Conservation (phyloP, 176 grass and related monocot species). For the Melocanna baccifera region DNA sequence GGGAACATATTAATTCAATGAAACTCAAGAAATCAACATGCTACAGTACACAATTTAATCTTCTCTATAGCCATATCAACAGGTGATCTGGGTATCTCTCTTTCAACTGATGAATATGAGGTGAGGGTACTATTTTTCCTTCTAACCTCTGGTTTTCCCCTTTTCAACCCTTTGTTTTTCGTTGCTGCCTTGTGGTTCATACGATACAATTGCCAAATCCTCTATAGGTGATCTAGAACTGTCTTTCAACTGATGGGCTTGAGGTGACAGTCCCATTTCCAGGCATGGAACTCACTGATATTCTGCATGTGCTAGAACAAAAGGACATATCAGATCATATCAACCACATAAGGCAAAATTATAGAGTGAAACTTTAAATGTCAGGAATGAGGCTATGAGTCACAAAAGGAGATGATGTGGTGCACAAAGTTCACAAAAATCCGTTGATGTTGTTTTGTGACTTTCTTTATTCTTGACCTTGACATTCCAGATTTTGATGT, state of each 20-base stretch:
- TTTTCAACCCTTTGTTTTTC: constrained; percentile 22
- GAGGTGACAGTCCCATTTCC: constrained; percentile 27
- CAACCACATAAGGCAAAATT: neutral
- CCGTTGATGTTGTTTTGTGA: no score
- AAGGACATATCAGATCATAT: constrained; percentile 15
- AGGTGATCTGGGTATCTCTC: constrained; percentile 10
- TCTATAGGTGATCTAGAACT: constrained; percentile 12
- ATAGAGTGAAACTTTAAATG: neutral
- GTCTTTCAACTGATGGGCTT: constrained; percentile 32
- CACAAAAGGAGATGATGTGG: neutral
- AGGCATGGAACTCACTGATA: neutral
- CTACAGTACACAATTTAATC: no score
- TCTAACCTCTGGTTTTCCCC: constrained; percentile 39
- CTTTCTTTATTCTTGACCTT: constrained; percentile 50
- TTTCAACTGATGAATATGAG: constrained; percentile 27
- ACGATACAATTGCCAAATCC: neutral
- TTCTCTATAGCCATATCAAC: neutral
- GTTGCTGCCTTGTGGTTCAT: constrained; percentile 25
- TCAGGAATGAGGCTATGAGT: neutral
- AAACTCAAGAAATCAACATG: no score
- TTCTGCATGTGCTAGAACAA: constrained; percentile 31
- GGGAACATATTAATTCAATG: no score
- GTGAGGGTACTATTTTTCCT: constrained; percentile 10
- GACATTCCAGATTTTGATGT: constrained; percentile 20
- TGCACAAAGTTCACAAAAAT: constrained; percentile 9